Base-by-base conservation (phyloP, 2,329 filamentous ascomycete genomes). In the Samsoniella hepiali region DNA sequence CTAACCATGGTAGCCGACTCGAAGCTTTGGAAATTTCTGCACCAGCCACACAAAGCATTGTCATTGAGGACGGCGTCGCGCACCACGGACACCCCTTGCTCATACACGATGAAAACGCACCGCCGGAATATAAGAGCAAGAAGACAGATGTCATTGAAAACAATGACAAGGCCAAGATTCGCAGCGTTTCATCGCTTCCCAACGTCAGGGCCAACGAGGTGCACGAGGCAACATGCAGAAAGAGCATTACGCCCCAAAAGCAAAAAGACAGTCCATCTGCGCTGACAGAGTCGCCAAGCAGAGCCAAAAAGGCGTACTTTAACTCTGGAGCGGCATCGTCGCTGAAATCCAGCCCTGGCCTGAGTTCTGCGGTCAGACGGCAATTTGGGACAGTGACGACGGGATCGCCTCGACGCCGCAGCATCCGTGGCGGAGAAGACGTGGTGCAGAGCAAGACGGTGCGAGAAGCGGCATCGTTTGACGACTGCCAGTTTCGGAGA, bases 331-430 rank as follows among this genome's bases (percentile, higher is more conserved):
- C 63, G 13, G 42, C 61, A 1, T 71, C 72, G 4, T 69, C 71
- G 6, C 68, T 68, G 4, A 72, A 68, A 47, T 74, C 74, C 4
- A 75, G 72, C 17, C 72, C 73, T 5, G 70, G 71, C 2, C 64
- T 71, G 36, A 65, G 60, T 29, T 45, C 54, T 2, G 58, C 64
- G 8, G 45, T 67, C 6, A 67, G 68, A 40, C 45, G 45, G 3
- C 66, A 70, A 29, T 67, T 64, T 63, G 63, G 50, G 2, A 67
- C 62, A 42, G 49, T 58, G 17, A 32, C 54, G 9, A 63, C 55
- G 17, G 62, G 62, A 15, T 63, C 62, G 22, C 62, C 62, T 22
- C 29, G 62, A 17, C 62, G 62, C 22, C 36, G 55, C 32, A 58
- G 60, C 36, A 62, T 62, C 13, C 51, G 60, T 5, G 40, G 62